Conservation (phyloP, 176 grass and related monocot species). For the Eremochloa ophiuroides region DNA sequence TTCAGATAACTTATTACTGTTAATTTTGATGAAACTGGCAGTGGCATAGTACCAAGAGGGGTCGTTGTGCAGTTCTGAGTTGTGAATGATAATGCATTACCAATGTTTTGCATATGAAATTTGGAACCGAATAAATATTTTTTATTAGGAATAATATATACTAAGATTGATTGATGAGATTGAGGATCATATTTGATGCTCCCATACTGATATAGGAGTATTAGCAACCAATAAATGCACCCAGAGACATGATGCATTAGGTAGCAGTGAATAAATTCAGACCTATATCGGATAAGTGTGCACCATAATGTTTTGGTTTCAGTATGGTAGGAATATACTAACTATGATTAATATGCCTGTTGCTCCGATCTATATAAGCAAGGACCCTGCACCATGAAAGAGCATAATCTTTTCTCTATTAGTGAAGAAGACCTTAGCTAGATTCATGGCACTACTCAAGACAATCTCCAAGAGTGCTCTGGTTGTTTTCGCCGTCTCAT, state of each 20-base stretch:
- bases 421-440: background rate
- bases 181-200: background rate
- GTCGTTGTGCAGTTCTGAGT: too few relatives aligned
- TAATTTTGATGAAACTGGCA: too few relatives aligned
- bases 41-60: too few relatives aligned
- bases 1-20: too few relatives aligned
- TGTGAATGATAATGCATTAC: too few relatives aligned
- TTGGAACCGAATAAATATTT: too few relatives aligned
- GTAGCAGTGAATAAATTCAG: background rate
- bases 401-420: background rate
- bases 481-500: background rate
- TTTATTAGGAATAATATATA: too few relatives aligned
- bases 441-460: background rate
- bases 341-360: background rate
- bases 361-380: background rate
- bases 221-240: background rate
- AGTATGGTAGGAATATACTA: background rate
- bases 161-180: background rate
- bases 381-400: background rate
- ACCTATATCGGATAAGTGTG: background rate
- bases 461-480: background rate
- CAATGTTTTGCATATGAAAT: too few relatives aligned
- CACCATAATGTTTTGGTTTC: background rate
- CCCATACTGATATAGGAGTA: background rate
- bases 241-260: background rate